phyloP scores from a whole-genome alignment of 2,329 filamentous ascomycete genomes.

The Sordariomycetes sp. region DNA sequence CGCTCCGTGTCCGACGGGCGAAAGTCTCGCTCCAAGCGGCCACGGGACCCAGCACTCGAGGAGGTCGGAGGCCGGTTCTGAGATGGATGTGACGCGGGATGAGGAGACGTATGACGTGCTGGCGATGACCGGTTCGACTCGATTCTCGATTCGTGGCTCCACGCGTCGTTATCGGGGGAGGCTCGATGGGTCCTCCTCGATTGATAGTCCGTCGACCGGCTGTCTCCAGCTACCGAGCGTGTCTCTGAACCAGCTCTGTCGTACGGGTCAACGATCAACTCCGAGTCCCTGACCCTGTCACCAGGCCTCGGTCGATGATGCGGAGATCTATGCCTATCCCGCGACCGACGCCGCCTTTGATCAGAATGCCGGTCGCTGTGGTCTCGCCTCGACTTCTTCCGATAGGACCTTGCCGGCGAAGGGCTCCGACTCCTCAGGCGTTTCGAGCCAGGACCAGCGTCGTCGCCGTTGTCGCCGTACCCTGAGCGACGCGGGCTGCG shows the following conservation, averaged over 20 bases:
- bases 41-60: conserved; percentile 8
- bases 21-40: conserved; percentile 7
- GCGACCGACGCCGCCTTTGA: conserved; percentile 3
- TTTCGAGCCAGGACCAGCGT: conserved; percentile 20
- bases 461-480: conserved; percentile 16
- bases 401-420: conserved; percentile 20
- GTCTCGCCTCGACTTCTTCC: conserved; percentile 27
- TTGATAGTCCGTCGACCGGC: not conserved
- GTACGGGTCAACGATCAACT: not conserved
- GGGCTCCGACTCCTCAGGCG: conserved; percentile 27
- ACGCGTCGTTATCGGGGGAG: not conserved
- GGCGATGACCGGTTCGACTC: not conserved
- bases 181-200: not conserved
- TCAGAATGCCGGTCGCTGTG: conserved; percentile 23
- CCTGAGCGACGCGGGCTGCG: conserved; percentile 20
- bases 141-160: not conserved
- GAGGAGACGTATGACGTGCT: not conserved
- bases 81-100: not conserved
- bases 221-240: not conserved
- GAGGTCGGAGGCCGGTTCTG: conserved; percentile 8
- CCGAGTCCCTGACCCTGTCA: conserved; percentile 1
- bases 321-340: conserved; percentile 2
- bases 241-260: not conserved
- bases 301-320: not conserved
- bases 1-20: conserved; percentile 12